phyloP scores from a whole-genome alignment of 2,329 filamentous ascomycete species.

The Pezicula neosporulosa region DNA sequence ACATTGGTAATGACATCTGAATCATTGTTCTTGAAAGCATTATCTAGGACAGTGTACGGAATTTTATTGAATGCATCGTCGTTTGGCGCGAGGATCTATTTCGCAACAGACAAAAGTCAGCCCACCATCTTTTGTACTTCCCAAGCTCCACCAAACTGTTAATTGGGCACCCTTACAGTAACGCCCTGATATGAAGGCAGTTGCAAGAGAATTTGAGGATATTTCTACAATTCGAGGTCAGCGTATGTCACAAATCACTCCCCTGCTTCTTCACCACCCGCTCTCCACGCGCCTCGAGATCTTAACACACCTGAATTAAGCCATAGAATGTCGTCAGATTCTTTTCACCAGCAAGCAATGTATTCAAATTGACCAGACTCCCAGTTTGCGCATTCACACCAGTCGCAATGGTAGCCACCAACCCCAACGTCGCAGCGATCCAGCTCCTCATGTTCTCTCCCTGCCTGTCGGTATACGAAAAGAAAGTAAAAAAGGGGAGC shows the following conservation, averaged over 20 bases:
- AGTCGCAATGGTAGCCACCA: too few species aligned
- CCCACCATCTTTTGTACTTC: too few species aligned
- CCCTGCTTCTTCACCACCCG: too few species aligned
- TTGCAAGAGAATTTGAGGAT: conserved; percentile 37
- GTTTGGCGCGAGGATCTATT: conserved; percentile 33
- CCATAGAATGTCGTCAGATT: conserved; percentile 38
- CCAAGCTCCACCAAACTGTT: too few species aligned
- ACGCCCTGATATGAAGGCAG: conserved; percentile 37
- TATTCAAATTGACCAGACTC: conserved; percentile 29
- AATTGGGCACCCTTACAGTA: conserved; percentile 29
- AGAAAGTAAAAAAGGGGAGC: too few species aligned
- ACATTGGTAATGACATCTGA: conserved; percentile 32
- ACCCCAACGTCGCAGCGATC: too few species aligned
- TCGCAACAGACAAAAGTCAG: too few species aligned
- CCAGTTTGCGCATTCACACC: neutral
- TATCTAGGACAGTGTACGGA: conserved; percentile 28
- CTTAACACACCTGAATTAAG: conserved; percentile 32
- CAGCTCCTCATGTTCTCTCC: too few species aligned
- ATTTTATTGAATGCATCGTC: conserved; percentile 33
- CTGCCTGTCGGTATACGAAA: too few species aligned
- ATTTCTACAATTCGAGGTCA: conserved; percentile 29
- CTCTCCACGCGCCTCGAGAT: too few species aligned
- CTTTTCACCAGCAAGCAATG: conserved; percentile 30
- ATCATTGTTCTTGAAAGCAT: conserved; percentile 29
- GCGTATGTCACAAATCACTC: neutral